Base-by-base conservation (phyloP, 1,284 basidiomycete genomes). In the Gomphus bonarii region DNA sequence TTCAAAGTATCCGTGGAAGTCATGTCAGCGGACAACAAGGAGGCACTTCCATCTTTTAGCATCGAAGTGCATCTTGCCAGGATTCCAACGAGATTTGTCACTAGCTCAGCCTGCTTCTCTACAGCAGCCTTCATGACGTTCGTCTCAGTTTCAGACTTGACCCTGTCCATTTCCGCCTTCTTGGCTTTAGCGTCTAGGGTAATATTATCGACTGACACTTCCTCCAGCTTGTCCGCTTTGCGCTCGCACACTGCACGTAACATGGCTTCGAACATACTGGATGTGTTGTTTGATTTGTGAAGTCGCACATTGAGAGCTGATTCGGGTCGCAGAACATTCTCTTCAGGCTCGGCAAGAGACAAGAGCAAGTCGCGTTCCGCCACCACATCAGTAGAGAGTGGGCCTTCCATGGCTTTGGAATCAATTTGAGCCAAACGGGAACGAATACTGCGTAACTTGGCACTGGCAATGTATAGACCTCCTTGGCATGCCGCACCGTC, bases 401-500 rank as follows among this genome's bases (percentile, higher is more conserved):
- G 58, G 1, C 64, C 62, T 7, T 74, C 68, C 20, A 70, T 69
- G 4, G 70, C 69, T 54, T 72, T 70, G 11, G 71, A 70, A 44
- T 82, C 79, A 49, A 95, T 75, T 60, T 88, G 78, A 0, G 75
- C 68, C n/a, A 95, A 68, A 12, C 91, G 80, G 18, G 74, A 69
- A 46, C 79, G 79, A 55, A 93, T 82, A 33, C 82, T 78, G 28
- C 70, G 72, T 4, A 93, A 70, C 63, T 86, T 87, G 30, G 80
- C 70, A 61, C 87, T 83, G n/a, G 92, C 89, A 1, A 84, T 83
- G 18, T 80, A 75, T 60, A 93, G 75, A 63, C 84, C 83, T 20
- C 86, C 91, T 20, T 85, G 75, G 63, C 84, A 88, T 16, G 72
- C 72, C 0, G 91, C 91, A 10, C 93, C 92, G 53, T 92, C 88